Base-by-base conservation (phyloP, 176 grass and related monocot genomes). In the Paspalum notatum region DNA sequence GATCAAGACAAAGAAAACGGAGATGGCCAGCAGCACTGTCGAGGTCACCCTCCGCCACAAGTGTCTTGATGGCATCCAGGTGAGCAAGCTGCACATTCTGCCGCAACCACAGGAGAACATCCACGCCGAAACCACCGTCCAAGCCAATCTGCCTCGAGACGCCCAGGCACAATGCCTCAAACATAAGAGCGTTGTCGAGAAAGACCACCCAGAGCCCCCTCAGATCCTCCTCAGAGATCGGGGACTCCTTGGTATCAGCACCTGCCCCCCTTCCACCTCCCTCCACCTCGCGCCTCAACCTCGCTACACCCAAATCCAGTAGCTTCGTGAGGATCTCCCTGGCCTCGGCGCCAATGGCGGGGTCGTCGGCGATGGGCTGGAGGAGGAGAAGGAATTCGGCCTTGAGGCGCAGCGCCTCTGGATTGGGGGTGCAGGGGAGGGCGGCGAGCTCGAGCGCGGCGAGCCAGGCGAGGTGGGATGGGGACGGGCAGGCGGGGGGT, bases 391-490 rank as follows among this genome's bases (percentile, higher is more conserved):
- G 84, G 57, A 98, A 95, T 67, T 98, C 95, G 12, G 83, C 86
- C 84, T 83, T 84, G 56, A 93, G 49, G 51, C 88, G 87, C 80
- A 94, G 83, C 37, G 79, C 70, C 76, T 94, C 89, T 17, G 83
- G 89, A 38, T 94, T 91, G 27, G 60, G 87, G 17, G 74, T 73
- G 43, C 71, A 75, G 20, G 81, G 78, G 74, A 77, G 81, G 48
- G 80, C 82, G 11, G 80, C 63, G 66, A 98, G 95, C 88, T 98
- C 95, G 5, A 98, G 86, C 55, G 82, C 81, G 61, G 92, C 87
- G 52, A 98, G 90, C 95, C 95, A 98, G 14, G 92, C 88, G 59
- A 98, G 92, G 74, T 95, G 95, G 42, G 95, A 93, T 8, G 95
- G 86, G 21, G 92, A 95, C 47, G 78, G 62, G 50, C 95, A 98